Conservation (phyloP, 108 stramenopile genomes). For the Seminavis robusta region DNA sequence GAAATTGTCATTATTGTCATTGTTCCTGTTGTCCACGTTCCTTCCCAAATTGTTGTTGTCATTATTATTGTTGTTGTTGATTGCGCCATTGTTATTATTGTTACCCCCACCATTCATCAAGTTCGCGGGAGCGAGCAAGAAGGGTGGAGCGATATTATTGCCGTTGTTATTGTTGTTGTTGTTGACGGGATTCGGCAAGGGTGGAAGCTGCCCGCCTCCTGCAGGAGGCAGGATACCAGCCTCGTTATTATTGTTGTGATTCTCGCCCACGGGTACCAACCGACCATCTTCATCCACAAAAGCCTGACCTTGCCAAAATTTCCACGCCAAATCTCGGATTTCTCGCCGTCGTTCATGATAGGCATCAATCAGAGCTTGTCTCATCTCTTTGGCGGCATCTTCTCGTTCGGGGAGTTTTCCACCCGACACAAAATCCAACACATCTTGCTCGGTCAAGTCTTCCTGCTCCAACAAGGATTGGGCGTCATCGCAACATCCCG, state of each 20-base stretch:
- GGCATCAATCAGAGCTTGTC: background rate
- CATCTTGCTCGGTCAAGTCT: constrained; percentile 21
- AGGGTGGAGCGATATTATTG: no score
- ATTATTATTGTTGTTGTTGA: no score
- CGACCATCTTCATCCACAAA: constrained; percentile 36
- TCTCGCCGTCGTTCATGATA: constrained; percentile 23
- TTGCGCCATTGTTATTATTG: no score
- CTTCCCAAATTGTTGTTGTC: background rate
- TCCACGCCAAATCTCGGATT: constrained; percentile 21
- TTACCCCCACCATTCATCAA: no score
- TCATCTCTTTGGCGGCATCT: background rate
- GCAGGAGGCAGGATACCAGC: no score
- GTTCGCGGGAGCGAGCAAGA: no score
- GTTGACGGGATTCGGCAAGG: no score
- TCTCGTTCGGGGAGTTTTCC: background rate
- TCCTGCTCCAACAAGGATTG: background rate
- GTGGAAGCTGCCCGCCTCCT: no score
- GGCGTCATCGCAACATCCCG: no score
- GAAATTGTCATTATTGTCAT: background rate
- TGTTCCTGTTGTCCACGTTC: background rate
- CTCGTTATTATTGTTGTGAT: background rate
- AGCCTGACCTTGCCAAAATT: constrained; percentile 9
- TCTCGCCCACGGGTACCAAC: constrained; percentile 14
- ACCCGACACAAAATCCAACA: constrained; percentile 20
- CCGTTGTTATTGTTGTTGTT: no score